Evolutionary conservation across 768 basidiomycete species (phyloP), one percentile per base, ranked within the genome.

Genomic region (Tylopilus rubrobrunneus): DNA sequence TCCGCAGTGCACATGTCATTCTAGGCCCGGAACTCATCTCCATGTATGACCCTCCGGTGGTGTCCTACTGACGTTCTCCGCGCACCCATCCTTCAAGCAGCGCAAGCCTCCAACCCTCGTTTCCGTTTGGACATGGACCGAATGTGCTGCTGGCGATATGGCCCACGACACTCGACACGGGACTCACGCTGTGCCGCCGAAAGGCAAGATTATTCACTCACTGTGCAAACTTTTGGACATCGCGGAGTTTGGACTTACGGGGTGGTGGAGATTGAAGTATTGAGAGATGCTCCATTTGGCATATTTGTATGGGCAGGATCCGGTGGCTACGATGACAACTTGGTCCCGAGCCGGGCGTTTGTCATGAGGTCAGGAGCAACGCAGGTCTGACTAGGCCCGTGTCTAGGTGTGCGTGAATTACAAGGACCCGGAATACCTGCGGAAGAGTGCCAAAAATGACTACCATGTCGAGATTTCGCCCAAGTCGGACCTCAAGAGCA

Each of bases 361-460:
- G n/a, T n/a, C n/a, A n/a, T n/a, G n/a, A n/a, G n/a, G n/a, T n/a
- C n/a, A n/a, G n/a, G n/a, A n/a, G n/a, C n/a, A n/a, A n/a, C n/a
- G n/a, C 44, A 12, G 27, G 27, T 39, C 36, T 53, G 49, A 67
- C 19, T 21, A 11, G 34, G 37, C 25, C 25, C 12, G 3, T 27
- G 28, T 42, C 27, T 52, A 92, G 89, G 91, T 95, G 10, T 94
- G 92, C 62, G 84, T 94, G 34, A 85, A 94, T 63, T 95, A 93
- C 72, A 88, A 86, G 62, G 84, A 94, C 63, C 61, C 73, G 11
- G 75, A 78, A 15, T 80, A 80, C 54, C 73, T 97, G 29, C 70
- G 72, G 58, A 83, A 87, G 1, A 95, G 97, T n/a, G n/a, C n/a
- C n/a, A n/a, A n/a, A n/a, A n/a, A 72, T 51, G 80, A 82, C 56